phyloP scores from a whole-genome alignment of 2,329 filamentous ascomycete species.

The Aspergillus arachidicola region DNA sequence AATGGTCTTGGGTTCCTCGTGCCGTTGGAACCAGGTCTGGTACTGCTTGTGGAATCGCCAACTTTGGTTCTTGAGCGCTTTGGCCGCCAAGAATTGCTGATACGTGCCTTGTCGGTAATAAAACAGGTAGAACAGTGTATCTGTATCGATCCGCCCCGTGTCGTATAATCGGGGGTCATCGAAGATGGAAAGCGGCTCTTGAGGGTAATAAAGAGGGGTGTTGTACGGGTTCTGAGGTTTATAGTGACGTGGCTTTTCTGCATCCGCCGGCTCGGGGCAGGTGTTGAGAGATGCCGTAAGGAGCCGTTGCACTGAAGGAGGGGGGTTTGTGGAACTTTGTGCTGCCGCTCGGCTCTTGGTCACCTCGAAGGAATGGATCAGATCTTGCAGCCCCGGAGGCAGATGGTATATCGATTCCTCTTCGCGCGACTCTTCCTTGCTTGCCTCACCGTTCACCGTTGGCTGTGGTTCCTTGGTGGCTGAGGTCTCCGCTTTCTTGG shows the following conservation, averaged over 20 bases:
- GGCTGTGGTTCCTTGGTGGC: conserved; percentile 41
- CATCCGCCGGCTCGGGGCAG: conserved; percentile 75
- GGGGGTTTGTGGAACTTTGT: conserved; percentile 50
- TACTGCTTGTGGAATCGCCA: conserved; percentile 99
- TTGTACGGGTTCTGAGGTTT: conserved; percentile 79
- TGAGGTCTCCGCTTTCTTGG: conserved; percentile 49
- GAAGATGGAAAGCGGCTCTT: conserved; percentile 87
- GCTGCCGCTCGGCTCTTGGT: conserved; percentile 68
- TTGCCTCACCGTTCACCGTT: conserved; percentile 51
- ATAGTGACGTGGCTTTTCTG: conserved; percentile 81
- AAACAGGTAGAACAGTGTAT: conserved; percentile 97
- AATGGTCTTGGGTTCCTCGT: conserved; percentile 97
- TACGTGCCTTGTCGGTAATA: conserved; percentile 98
- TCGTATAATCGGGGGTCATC: conserved; percentile 86
- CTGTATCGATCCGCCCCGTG: conserved; percentile 77
- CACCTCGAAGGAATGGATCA: conserved; percentile 87
- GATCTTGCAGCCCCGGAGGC: conserved; percentile 82
- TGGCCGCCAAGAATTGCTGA: conserved; percentile 92
- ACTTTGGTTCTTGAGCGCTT: conserved; percentile 96
- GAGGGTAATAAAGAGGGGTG: conserved; percentile 82
- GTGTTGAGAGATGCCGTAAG: conserved; percentile 73
- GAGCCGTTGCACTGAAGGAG: conserved; percentile 71
- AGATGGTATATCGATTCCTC: conserved; percentile 88
- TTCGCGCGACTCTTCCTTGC: conserved; percentile 53
- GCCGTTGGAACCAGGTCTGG: conserved; percentile 98